Evolutionary conservation across 148 eudicot genomes (phyloP), one percentile per base, ranked within the genome.

Genomic region (Rhododendron ovatum): DNA sequence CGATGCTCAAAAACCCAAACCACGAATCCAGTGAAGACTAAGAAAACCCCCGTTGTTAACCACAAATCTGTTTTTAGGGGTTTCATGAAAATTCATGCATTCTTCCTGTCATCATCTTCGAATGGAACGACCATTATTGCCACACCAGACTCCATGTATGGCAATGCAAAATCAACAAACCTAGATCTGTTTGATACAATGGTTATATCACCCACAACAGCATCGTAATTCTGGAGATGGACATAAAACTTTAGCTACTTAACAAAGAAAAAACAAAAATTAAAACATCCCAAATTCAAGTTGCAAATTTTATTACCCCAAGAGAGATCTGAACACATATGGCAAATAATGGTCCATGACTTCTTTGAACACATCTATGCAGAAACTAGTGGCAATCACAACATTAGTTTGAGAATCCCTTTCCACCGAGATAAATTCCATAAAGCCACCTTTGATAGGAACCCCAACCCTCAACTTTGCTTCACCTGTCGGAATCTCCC

Each of bases 1-100:
- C 93, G 92, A 86, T 94, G 97, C 84, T 94, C 98, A 39, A 95
- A 90, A 14, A 92, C 89, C 97, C 96, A 92, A 65, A 95, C 91
- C 1, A 93, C 93, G 51, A 94, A 90, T 20, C 95, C 97, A 5
- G 89, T 92, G 90, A 88, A 93, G 50, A 95, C 41, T 74, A 92
- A 92, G 76, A 93, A 92, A 22, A 86, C 84, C 3, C 91, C 91
- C 37, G 83, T 15, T 55, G 83, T 15, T 17, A 91, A 73, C 96
- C 98, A 95, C 15, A 95, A 87, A 55, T 91, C 94, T 87, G 59
- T 86, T 5, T 91, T 89, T 35, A 94, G 85, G 9, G 98, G 98
- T 81, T 89, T 93, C 84, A 92, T 85, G 88, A 94, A 95, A 13
- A 93, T 91, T 96, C 96, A 94, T 0, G 93, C 91, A 35, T 91